Percentiles rank a stretch among this genome's conserved stretches.
Evolutionary conservation across 345 rosid species (phyloP).

Genomic region (Acer negundo): DNA sequence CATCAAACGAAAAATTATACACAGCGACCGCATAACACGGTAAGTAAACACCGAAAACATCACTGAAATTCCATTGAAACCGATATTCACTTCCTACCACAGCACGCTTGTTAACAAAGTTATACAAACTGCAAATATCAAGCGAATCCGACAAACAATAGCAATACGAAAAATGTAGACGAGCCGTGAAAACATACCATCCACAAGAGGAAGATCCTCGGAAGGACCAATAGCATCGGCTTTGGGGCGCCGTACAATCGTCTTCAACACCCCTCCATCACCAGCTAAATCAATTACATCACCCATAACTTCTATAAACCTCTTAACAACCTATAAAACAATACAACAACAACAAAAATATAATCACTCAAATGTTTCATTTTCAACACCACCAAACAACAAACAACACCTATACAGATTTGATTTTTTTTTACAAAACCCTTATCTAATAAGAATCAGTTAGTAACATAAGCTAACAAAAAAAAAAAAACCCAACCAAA

Average conservation of each 20-base stretch:
- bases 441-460: neutral
- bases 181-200: conserved; percentile 48
- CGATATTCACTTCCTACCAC: neutral
- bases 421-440: neutral
- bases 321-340: conserved; percentile 19
- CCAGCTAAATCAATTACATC: conserved; percentile 69
- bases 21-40: too few relatives aligned
- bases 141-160: neutral
- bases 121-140: neutral
- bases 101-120: neutral
- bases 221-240: conserved; percentile 65
- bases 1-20: neutral
- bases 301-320: conserved; percentile 42
- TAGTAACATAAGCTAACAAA: neutral
- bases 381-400: neutral
- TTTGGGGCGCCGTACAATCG: conserved; percentile 60
- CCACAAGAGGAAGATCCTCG: conserved; percentile 82
- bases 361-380: neutral
- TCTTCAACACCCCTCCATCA: conserved; percentile 82
- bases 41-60: neutral
- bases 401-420: neutral
- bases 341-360: neutral
- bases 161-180: neutral
- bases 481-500: neutral
- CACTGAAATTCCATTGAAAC: neutral